Base-by-base conservation (phyloP, 805 yeast species). In the Osmozyma mogii region DNA sequence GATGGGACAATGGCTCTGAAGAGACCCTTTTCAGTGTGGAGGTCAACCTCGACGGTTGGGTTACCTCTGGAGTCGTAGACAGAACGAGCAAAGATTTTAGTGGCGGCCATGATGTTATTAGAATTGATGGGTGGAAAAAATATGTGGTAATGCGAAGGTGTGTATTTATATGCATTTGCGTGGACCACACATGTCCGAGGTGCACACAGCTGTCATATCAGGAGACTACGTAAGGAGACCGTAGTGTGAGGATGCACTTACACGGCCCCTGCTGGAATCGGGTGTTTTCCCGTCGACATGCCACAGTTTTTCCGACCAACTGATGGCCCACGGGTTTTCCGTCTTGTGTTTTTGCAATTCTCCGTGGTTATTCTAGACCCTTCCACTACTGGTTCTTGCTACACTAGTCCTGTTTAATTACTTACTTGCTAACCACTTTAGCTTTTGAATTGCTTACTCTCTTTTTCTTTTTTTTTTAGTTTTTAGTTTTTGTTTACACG, bases 61-160 rank as follows among this genome's bases (percentile, higher is more conserved):
- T 89, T 92, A 71, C 97, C 97, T 72, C 98, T 85, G 54, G 97
- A 89, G 73, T 89, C 98, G 81, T 92, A 89, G 68, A 89, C 95
- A 76, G 78, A 82, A 72, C 98, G 88, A 56, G 97, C 84, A 67
- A 72, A 78, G 52, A 88, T 70, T 69, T 89, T 88, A 49, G 84
- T 64, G 56, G 84, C 75, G 51, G 95, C 81, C 95, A 84, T 84
- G 61, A 33, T 59, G 34, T 24, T 30, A 16, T 29, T 28, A 18
- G 11, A 15, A 26, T 21, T 35, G 12, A n/a, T 13, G 28, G 30
- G 31, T 28, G 27, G 24, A 24, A 24, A 22, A 36, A 37, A 37
- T 37, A 40, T 16, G 21, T 8, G 15, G 15, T 11, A 17, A 17
- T 10, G 17, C 31, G 25, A 8, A 10, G 27, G 43, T 31, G 44